Evolutionary conservation across 2,329 filamentous ascomycete species (phyloP).

Genomic region (Furcasterigmium furcatum): DNA sequence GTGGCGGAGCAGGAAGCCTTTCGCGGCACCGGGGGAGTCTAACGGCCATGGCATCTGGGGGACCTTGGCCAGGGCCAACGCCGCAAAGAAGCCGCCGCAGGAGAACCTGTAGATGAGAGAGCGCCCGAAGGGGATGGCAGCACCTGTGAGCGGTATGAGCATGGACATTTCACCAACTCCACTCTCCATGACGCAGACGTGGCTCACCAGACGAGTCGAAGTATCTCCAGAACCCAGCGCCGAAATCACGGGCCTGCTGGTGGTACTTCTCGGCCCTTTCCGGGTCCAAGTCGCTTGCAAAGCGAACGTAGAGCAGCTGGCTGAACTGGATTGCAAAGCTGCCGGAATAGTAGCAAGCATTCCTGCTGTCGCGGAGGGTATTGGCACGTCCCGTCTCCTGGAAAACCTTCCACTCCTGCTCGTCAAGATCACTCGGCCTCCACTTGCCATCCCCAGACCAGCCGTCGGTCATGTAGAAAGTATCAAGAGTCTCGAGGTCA

Average conservation of each 20-base stretch:
- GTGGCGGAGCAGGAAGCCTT: constrained; percentile 46
- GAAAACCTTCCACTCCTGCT: constrained; percentile 17
- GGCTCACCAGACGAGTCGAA: constrained; percentile 34
- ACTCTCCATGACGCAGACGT: background rate
- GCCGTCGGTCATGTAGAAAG: constrained; percentile 33
- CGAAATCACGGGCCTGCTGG: constrained; percentile 30
- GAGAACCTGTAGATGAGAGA: constrained; percentile 43
- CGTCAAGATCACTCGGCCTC: constrained; percentile 11
- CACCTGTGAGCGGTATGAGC: constrained; percentile 21
- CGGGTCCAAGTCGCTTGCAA: constrained; percentile 33
- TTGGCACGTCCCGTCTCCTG: background rate
- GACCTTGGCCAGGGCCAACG: constrained; percentile 30
- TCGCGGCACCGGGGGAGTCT: constrained; percentile 32
- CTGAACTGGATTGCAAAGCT: constrained; percentile 43
- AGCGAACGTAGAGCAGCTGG: constrained; percentile 39
- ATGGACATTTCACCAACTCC: background rate
- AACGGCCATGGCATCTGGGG: constrained; percentile 30
- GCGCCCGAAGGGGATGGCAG: constrained; percentile 42
- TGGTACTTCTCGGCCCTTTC: constrained; percentile 27
- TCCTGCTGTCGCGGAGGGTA: background rate
- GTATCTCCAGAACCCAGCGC: constrained; percentile 33
- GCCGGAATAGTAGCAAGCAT: constrained; percentile 40
- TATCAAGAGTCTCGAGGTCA: constrained; percentile 25
- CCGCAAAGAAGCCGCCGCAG: constrained; percentile 38
- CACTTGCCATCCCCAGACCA: constrained; percentile 39